These are phyloP conservation scores for Boletales sp. DNA, from an alignment of 768 basidiomycete species.

Conservation along the genomic window DNA sequence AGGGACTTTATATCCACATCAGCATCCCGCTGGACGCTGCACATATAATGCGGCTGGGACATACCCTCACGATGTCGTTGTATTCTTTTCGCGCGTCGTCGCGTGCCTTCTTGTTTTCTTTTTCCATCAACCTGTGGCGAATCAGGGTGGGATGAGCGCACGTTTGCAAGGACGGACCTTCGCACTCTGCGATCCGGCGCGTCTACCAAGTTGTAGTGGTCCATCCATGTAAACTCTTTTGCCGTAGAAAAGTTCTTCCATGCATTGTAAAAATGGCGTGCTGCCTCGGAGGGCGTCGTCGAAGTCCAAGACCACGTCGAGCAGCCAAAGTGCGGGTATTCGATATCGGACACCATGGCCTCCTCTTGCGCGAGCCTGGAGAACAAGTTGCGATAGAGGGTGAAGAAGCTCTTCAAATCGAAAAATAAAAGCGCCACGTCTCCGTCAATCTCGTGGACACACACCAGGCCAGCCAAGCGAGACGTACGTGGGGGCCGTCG, in stretches of 20 bases:
- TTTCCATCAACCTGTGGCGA: slow-evolving; percentile 76
- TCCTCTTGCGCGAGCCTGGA: slow-evolving; percentile 82
- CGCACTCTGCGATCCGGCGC: slow-evolving; percentile 85
- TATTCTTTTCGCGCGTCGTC: slow-evolving; percentile 88
- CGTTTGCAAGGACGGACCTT: slow-evolving; percentile 43
- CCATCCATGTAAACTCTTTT: slow-evolving; percentile 88
- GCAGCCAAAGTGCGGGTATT: slow-evolving; percentile 83
- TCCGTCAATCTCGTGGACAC: too few relatives aligned
- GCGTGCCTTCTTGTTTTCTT: slow-evolving; percentile 89
- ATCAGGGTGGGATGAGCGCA: background rate
- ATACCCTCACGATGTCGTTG: slow-evolving; percentile 84
- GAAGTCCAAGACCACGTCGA: slow-evolving; percentile 70
- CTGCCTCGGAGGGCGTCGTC: slow-evolving; percentile 46
- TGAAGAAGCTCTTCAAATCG: slow-evolving; percentile 73
- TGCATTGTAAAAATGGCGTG: slow-evolving; percentile 73
- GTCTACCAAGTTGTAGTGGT: slow-evolving; percentile 77
- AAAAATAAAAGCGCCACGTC: too few relatives aligned
- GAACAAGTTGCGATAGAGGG: slow-evolving; percentile 86
- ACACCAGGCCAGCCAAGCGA: background rate
- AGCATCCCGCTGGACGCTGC: background rate
- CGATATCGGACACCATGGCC: slow-evolving; percentile 35
- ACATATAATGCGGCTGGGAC: slow-evolving; percentile 19
- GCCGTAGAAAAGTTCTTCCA: slow-evolving; percentile 86
- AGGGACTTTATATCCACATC: slow-evolving; percentile 48
- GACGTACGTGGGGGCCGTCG: slow-evolving; percentile 56